Evolutionary conservation across 805 yeast species (phyloP), one percentile per base, ranked within the genome.

Genomic region (Wickerhamiella spandovensis): DNA sequence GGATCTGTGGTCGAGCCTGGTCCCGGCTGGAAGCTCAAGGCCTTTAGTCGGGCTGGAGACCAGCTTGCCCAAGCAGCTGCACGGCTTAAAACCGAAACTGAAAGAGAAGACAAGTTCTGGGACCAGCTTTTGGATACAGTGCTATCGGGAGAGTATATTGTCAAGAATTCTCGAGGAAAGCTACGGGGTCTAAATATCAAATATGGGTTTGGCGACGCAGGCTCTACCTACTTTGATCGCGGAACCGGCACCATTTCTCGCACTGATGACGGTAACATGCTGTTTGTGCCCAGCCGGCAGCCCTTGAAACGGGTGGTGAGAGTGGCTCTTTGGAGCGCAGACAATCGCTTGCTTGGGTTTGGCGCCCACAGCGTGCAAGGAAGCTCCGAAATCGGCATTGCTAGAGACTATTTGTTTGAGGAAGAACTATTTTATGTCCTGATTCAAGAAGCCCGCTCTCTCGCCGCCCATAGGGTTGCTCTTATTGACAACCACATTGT

Each of bases 181-280:
- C 64, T 72, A 0, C 71, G 78, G 18, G 75, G 78, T 9, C 68
- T 89, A 43, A 94, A 90, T 3, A 82, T 90, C 37, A 86, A 84
- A 58, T 92, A 84, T 61, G 97, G 97, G 0, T 90, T 77, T 67
- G 89, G 83, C 17, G 97, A 89, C 64, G 79, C 95, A 0, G 98
- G 97, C 0, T 84, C 95, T 1, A 76, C 71, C 20, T 86, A 78
- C 59, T 70, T 68, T 51, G 89, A 85, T 57, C 74, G 76, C 55
- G 97, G 97, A 2, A 66, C 82, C 43, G 97, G 95, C 0, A 37
- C 25, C 2, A 21, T 58, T 10, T 48, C 21, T 15, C 48, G 58
- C 4, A 42, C 74, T 30, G 54, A 62, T 22, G 67, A 68, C 21
- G 76, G 84, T 15, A 70, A 69, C 32, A 63, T 76, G 23, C 53